Percentiles rank a stretch among this genome's conserved stretches.
Evolutionary conservation across 441 rosid species (phyloP).

Genomic region (Erodium moschatum): DNA sequence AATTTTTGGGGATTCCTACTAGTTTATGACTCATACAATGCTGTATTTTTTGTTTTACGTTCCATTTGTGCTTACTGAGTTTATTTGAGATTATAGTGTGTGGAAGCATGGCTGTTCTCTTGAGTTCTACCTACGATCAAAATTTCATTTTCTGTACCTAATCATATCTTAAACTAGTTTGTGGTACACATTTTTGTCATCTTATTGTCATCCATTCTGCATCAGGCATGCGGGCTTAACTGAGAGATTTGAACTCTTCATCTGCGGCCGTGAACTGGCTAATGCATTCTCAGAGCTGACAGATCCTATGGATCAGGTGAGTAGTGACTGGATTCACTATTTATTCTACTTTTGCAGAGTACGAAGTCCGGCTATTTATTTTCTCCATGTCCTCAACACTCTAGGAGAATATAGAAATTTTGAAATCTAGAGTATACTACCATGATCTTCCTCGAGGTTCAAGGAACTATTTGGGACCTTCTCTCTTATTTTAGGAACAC

Average conservation of each 20-base stretch:
- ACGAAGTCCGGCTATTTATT: not conserved
- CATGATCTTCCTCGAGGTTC: not conserved
- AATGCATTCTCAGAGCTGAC: constrained; percentile 93
- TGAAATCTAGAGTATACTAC: not conserved
- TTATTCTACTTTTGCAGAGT: not conserved
- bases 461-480: not conserved
- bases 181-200: constrained; percentile 3
- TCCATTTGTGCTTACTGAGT: not conserved
- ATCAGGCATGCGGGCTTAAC: constrained; percentile 57
- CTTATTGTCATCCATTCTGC: constrained; percentile 13
- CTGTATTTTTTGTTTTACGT: too few species aligned
- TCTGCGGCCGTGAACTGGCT: constrained; percentile 90
- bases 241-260: constrained; percentile 92
- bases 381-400: not conserved
- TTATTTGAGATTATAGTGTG: not conserved
- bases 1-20: too few species aligned
- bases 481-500: not conserved
- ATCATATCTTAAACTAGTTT: not conserved
- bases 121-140: not conserved
- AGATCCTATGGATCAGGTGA: constrained; percentile 90
- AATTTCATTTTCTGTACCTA: not conserved
- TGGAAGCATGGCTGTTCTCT: not conserved
- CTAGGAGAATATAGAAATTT: not conserved
- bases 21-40: too few species aligned
- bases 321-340: not conserved